phyloP scores from a whole-genome alignment of 768 basidiomycete genomes.

The Strobilomyces confusus region DNA sequence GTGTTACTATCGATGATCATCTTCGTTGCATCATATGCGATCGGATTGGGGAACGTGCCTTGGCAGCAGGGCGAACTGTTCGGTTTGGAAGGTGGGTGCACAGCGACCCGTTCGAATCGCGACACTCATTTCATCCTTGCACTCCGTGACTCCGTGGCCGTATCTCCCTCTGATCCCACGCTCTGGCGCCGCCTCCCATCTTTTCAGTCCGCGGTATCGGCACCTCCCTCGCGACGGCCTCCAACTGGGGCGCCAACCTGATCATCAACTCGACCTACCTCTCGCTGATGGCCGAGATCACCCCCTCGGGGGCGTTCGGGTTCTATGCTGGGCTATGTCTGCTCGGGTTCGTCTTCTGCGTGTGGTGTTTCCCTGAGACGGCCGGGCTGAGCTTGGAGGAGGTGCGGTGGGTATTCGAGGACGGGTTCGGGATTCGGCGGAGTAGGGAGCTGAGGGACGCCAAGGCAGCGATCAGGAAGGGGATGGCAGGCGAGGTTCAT shows the following conservation, averaged over 20 bases:
- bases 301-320: slow-evolving; percentile 71
- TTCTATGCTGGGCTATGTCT: slow-evolving; percentile 74
- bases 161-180: neutral
- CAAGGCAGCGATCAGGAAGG: slow-evolving; percentile 14
- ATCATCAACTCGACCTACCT: slow-evolving; percentile 79
- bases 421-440: slow-evolving; percentile 62
- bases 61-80: slow-evolving; percentile 90
- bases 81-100: slow-evolving; percentile 56
- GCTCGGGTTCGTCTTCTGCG: slow-evolving; percentile 64
- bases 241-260: slow-evolving; percentile 76
- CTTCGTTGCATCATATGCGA: slow-evolving; percentile 80
- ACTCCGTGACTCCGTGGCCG: no score
- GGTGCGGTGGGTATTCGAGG: slow-evolving; percentile 56
- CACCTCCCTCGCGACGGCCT: slow-evolving; percentile 68
- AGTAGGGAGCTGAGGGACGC: slow-evolving; percentile 42
- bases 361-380: slow-evolving; percentile 76
- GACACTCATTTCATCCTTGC: neutral
- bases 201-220: slow-evolving; percentile 67
- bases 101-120: neutral
- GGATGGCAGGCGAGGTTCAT: neutral
- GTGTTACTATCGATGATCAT: slow-evolving; percentile 80
- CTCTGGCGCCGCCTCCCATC: neutral
- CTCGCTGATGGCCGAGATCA: slow-evolving; percentile 69
- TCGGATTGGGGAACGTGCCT: slow-evolving; percentile 74
- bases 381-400: slow-evolving; percentile 70